A percentile compares a stretch with the other conserved stretches of the same genome.
Evolutionary conservation across 2,329 filamentous ascomycete genomes (phyloP).

Genomic region (Coniochaeta sp.): DNA sequence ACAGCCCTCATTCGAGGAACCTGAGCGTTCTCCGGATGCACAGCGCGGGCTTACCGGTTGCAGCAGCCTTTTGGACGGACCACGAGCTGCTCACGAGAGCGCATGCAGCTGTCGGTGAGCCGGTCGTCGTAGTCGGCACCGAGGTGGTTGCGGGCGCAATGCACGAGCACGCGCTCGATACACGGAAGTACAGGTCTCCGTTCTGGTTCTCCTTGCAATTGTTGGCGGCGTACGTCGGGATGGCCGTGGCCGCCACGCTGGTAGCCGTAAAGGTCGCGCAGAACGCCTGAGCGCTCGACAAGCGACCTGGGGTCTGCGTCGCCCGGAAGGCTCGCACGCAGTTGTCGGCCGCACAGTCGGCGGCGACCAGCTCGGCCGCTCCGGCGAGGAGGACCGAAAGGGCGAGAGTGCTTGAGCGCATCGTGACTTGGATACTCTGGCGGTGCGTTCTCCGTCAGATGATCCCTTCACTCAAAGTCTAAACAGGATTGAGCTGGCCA

Average conservation of each 20-base stretch:
- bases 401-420: slow-evolving; percentile 5
- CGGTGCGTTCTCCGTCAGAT: not conserved
- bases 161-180: slow-evolving; percentile 17
- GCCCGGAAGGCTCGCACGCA: slow-evolving; percentile 29
- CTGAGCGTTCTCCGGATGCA: not conserved
- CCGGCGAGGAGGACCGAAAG: slow-evolving; percentile 4
- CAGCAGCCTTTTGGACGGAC: slow-evolving; percentile 6
- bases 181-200: slow-evolving; percentile 9
- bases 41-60: not conserved
- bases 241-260: slow-evolving; percentile 7
- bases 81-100: slow-evolving; percentile 10
- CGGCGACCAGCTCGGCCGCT: slow-evolving; percentile 4
- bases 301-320: slow-evolving; percentile 22
- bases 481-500: not conserved
- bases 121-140: slow-evolving; percentile 6
- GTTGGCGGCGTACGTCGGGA: slow-evolving; percentile 13
- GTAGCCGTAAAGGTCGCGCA: slow-evolving; percentile 20
- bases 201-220: slow-evolving; percentile 13
- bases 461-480: not conserved
- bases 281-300: slow-evolving; percentile 23
- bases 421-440: not conserved
- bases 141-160: slow-evolving; percentile 4
- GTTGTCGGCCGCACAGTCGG: slow-evolving; percentile 25
- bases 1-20: not conserved
- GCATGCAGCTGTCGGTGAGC: slow-evolving; percentile 10